Percentiles rank a stretch among this genome's conserved stretches.
Conservation (phyloP, 352 stramenopile species). For the Peronospora belbahrii region DNA sequence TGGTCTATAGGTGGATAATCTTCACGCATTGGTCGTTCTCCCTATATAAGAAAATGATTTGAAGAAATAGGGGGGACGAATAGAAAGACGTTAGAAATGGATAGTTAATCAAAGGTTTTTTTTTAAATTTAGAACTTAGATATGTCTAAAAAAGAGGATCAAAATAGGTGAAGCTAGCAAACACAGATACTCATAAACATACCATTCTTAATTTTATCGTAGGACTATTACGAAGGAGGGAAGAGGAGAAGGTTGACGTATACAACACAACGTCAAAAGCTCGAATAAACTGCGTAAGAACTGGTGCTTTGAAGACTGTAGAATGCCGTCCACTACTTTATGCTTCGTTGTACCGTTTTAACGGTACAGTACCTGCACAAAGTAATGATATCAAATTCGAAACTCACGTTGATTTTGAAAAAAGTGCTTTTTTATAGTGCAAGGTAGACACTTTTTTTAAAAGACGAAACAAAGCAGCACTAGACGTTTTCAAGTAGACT, state of each 20-base stretch:
- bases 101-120: no score
- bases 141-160: no score
- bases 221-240: no score
- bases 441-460: no score
- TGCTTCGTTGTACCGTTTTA: neutral
- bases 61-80: neutral
- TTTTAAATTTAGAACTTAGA: no score
- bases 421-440: neutral
- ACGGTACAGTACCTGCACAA: neutral
- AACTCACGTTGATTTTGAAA: conserved; percentile 4
- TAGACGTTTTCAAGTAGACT: no score
- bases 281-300: no score
- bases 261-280: no score
- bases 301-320: conserved; percentile 19
- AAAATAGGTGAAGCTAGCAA: no score
- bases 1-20: conserved; percentile 37
- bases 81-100: neutral
- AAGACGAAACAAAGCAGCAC: no score
- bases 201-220: no score
- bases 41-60: conserved; percentile 13
- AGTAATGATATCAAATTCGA: neutral
- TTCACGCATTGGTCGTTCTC: conserved; percentile 35
- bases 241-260: conserved; percentile 6
- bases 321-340: conserved; percentile 12
- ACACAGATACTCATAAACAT: neutral